A percentile compares a stretch with the other conserved stretches of the same genome.
Evolutionary conservation across 768 basidiomycete genomes (phyloP).

Genomic region (Lyophyllum semitale): DNA sequence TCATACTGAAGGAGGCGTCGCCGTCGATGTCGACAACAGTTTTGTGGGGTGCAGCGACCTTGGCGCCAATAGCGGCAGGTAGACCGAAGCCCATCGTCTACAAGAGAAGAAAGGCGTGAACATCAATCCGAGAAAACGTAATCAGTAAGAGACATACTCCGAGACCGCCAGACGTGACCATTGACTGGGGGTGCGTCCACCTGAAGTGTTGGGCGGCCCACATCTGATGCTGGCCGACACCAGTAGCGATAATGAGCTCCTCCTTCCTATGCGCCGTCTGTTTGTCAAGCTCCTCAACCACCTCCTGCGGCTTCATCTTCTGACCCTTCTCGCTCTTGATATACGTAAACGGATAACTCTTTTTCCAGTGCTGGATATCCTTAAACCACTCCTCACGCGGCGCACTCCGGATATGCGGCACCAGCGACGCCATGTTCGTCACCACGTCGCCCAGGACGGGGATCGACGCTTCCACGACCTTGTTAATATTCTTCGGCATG

Average conservation of each 20-base stretch:
- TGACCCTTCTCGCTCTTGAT: conserved; percentile 61
- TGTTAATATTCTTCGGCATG: conserved; percentile 98
- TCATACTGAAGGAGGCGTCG: conserved; percentile 99
- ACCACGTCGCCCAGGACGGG: conserved; percentile 94
- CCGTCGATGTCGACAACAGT: conserved; percentile 96
- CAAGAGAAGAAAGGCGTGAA: conserved; percentile 1
- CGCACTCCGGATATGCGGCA: conserved; percentile 70
- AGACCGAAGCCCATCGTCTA: conserved; percentile 99
- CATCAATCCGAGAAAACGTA: conserved; percentile 4
- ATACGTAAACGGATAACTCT: conserved; percentile 88
- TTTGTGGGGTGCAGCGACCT: conserved; percentile 93
- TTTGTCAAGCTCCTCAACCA: conserved; percentile 87
- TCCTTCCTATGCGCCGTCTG: conserved; percentile 83
- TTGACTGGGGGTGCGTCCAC: conserved; percentile 83
- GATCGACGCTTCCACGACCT: conserved; percentile 93
- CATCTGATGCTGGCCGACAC: conserved; percentile 99
- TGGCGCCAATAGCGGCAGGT: conserved; percentile 93
- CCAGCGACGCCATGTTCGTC: conserved; percentile 76
- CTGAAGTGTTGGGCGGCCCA: conserved; percentile 96
- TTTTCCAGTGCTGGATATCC: conserved; percentile 85
- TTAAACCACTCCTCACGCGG: conserved; percentile 81
- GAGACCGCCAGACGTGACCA: conserved; percentile 94
- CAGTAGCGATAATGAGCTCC: conserved; percentile 86
- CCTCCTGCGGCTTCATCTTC: conserved; percentile 94
- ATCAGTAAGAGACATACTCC: conserved; percentile 61